phyloP scores from a whole-genome alignment of 306 rosid genomes.

The Prunus mume region DNA sequence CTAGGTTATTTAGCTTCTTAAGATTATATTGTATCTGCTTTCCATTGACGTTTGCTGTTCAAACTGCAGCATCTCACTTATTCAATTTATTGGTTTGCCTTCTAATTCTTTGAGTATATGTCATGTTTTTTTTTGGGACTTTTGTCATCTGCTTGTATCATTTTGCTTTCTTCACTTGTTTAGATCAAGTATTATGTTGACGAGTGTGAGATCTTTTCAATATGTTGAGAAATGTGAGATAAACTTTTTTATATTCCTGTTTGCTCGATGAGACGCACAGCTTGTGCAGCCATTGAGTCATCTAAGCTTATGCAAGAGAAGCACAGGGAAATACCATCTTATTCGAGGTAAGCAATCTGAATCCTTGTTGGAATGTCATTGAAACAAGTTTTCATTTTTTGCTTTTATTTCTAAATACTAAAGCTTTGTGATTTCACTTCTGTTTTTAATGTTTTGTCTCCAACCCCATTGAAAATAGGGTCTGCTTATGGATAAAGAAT shows the following conservation, averaged over 20 bases:
- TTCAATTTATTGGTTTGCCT: too few relatives aligned
- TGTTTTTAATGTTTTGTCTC: conserved; percentile 2
- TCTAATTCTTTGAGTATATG: too few relatives aligned
- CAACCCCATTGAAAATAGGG: conserved; percentile 17
- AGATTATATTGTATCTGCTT: too few relatives aligned
- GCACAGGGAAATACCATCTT: conserved; percentile 2
- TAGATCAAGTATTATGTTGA: too few relatives aligned
- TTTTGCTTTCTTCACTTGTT: too few relatives aligned
- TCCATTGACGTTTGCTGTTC: too few relatives aligned
- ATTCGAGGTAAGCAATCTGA: conserved; percentile 21
- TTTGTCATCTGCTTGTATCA: too few relatives aligned
- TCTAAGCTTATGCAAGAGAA: conserved; percentile 11
- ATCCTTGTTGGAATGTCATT: neutral
- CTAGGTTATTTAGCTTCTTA: too few relatives aligned
- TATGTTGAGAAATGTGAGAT: too few relatives aligned
- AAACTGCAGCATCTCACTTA: too few relatives aligned
- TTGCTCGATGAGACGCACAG: neutral
- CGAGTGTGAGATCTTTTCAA: too few relatives aligned
- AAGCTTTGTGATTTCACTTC: neutral
- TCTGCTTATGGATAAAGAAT: neutral
- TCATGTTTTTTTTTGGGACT: too few relatives aligned
- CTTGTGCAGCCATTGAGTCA: neutral
- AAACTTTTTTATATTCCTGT: neutral
- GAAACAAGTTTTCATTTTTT: neutral
- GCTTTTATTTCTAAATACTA: neutral